Evolutionary conservation across 2,329 filamentous ascomycete genomes (phyloP), one percentile per base, ranked within the genome.

Genomic region (Cladosporium sp.): DNA sequence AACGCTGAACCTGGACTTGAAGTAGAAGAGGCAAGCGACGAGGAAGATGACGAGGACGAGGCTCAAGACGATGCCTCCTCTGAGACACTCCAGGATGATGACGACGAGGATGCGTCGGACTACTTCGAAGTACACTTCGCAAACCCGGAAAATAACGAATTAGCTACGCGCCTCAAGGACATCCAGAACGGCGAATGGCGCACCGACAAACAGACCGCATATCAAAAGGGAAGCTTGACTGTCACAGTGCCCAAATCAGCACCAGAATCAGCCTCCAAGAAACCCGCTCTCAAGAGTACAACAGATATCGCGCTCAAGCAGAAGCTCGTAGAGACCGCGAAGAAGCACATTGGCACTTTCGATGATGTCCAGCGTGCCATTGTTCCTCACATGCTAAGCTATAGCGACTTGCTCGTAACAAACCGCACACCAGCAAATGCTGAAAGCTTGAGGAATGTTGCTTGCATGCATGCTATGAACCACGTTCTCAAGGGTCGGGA

Each of bases 401-500:
- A 97, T 70, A 83, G 85, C 57, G 93, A 97, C 69, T 66, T 96
- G 1, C 75, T 97, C 1, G 89, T 89, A 68, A 90, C 88, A 58
- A 85, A 86, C 55, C 83, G 93, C 43, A 90, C 83, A 0, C 74
- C 86, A 1, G 76, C 80, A 15, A 94, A 93, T 69, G 84, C 89
- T 0, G 78, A 82, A 20, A 82, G 80, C 4, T 72, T 97, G 51
- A 85, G 91, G 52, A 84, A 87, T 40, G 76, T 96, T 54, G 81
- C 86, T 15, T 91, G 89, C 66, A 79, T 97, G 1, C 94, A 99
- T 73, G 87, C 88, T 2, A 78, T 97, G 12, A 97, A 97, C 72
- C 94, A 97, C 70, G 81, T 97, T 40, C 87, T 96, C 74, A 97
- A 96, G 73, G 97, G 93, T 1, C 86, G 94, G 64, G 93, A 97